Evolutionary conservation across 73 alveolate genomes (phyloP).

Genomic region (Symbiodinium natans): DNA sequence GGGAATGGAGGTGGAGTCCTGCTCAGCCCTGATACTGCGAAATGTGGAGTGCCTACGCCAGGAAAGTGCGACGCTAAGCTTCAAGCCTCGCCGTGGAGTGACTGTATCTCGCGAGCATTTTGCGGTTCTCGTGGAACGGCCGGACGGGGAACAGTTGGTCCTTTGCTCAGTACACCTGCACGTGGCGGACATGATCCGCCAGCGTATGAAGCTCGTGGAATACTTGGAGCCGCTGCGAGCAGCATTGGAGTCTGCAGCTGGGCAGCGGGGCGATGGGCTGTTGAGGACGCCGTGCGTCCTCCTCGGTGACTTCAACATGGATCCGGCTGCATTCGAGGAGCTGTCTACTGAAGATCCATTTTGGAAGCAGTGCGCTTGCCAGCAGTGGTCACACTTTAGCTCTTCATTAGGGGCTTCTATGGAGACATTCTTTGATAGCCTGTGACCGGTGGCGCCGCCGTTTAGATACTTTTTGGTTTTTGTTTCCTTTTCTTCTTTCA

Average conservation of each 20-base stretch:
- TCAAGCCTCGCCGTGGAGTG: background rate
- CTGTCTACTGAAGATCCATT: background rate
- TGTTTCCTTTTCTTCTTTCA: too few species aligned
- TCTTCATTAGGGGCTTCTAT: too few species aligned
- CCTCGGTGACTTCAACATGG: conserved; percentile 64
- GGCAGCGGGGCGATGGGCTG: conserved; percentile 13
- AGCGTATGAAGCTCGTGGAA: background rate
- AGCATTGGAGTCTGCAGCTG: conserved; percentile 42
- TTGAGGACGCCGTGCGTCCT: conserved; percentile 35
- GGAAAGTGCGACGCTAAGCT: conserved; percentile 12
- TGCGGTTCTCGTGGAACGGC: background rate
- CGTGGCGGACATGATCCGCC: conserved; percentile 18
- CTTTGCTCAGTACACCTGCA: conserved; percentile 52
- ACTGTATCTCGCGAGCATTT: background rate
- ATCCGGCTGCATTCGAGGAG: conserved; percentile 8
- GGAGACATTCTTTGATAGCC: too few species aligned
- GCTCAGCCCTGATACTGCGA: conserved; percentile 57
- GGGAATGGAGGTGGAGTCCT: conserved; percentile 64
- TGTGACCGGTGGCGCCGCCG: too few species aligned
- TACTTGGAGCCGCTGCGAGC: conserved; percentile 38
- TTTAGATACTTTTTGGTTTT: too few species aligned
- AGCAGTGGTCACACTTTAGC: background rate
- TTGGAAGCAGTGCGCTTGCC: conserved; percentile 44
- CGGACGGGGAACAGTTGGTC: conserved; percentile 44
- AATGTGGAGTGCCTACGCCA: conserved; percentile 10